Percentiles rank a stretch among this genome's conserved stretches.
These are phyloP conservation scores for Pleurotus giganteus DNA, from an alignment of 768 basidiomycete genomes.

Conservation along the genomic window DNA sequence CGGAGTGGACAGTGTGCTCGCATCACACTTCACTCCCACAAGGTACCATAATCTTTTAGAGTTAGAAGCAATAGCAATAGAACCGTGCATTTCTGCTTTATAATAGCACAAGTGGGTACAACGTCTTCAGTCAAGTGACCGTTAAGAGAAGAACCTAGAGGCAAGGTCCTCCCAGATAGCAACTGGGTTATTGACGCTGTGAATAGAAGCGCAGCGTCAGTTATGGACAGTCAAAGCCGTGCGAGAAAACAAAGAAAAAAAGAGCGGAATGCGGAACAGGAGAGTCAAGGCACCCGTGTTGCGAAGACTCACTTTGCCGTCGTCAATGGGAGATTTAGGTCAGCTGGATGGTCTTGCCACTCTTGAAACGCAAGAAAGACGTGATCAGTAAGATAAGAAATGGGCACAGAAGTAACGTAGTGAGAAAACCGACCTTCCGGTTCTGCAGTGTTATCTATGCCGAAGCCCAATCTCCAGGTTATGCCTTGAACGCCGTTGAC, in stretches of 20 bases:
- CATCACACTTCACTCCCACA: neutral
- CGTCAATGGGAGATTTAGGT: conserved; percentile 50
- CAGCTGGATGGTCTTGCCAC: conserved; percentile 58
- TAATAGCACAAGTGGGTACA: neutral
- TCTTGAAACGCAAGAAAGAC: conserved; percentile 30
- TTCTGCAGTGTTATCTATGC: conserved; percentile 45
- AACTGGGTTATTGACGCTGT: conserved; percentile 53
- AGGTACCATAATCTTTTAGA: neutral
- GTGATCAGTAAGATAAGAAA: neutral
- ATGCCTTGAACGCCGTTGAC: conserved; percentile 60
- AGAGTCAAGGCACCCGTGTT: neutral
- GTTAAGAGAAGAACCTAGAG: conserved; percentile 20
- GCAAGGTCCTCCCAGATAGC: conserved; percentile 53
- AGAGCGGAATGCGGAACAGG: neutral
- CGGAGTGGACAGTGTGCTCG: neutral
- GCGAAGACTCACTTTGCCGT: conserved; percentile 39
- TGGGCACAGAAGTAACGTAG: neutral
- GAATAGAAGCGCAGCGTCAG: conserved; percentile 6
- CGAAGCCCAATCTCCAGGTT: conserved; percentile 64
- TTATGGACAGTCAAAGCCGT: neutral
- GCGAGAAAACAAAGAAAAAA: neutral
- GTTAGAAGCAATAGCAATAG: neutral
- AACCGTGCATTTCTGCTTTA: neutral
- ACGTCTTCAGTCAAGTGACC: neutral
- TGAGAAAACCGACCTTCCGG: conserved; percentile 48